Evolutionary conservation across 345 rosid species (phyloP).

Genomic region (Abelmoschus esculentus): DNA sequence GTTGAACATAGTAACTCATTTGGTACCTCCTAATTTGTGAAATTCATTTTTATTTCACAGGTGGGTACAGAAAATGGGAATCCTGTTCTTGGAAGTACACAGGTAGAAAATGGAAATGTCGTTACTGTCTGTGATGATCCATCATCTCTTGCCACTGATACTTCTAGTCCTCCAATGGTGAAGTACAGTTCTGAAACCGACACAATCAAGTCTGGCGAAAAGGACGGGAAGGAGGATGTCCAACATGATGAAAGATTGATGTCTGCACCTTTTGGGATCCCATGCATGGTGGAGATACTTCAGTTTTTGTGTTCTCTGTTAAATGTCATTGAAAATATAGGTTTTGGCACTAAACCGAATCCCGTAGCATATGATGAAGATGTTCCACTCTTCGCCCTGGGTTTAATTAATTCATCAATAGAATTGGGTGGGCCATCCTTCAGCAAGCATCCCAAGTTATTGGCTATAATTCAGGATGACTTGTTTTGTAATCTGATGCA

Average conservation of each 20-base stretch:
- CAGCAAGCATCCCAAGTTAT: constrained; percentile 44
- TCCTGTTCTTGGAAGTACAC: constrained; percentile 26
- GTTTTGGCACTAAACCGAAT: constrained; percentile 45
- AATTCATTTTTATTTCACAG: constrained; percentile 28
- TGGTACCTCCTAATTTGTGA: neutral
- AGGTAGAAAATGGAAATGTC: constrained; percentile 41
- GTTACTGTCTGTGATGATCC: constrained; percentile 27
- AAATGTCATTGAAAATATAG: constrained; percentile 47
- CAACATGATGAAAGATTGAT: constrained; percentile 33
- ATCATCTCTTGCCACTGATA: constrained; percentile 11
- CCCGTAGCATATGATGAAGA: constrained; percentile 73
- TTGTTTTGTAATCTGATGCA: constrained; percentile 65
- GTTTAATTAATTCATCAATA: constrained; percentile 62
- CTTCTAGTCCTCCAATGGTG: constrained; percentile 22
- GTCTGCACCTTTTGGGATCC: constrained; percentile 61
- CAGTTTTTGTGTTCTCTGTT: constrained; percentile 62
- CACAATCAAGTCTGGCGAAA: constrained; percentile 23
- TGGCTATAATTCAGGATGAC: constrained; percentile 59
- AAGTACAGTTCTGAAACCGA: constrained; percentile 24
- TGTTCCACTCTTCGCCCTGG: constrained; percentile 67
- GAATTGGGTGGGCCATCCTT: constrained; percentile 57
- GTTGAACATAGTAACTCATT: neutral
- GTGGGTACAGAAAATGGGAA: constrained; percentile 34
- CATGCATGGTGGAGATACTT: constrained; percentile 71
- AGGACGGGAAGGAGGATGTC: constrained; percentile 27